These are phyloP conservation scores for Volutella citrinella DNA, from an alignment of 2,329 filamentous ascomycete species.

Conservation along the genomic window DNA sequence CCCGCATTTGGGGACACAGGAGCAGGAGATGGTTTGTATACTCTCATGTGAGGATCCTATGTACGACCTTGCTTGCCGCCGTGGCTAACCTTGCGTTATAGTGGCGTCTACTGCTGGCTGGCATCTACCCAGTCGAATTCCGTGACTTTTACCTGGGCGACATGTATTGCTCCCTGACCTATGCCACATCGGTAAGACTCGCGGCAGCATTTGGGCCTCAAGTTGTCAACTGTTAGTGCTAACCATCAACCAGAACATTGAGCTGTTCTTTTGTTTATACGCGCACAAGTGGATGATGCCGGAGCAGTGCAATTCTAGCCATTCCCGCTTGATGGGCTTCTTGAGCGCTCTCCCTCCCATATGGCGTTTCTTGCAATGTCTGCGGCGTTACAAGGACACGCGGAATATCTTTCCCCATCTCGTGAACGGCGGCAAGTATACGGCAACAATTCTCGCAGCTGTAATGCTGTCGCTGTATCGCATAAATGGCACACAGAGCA, in stretches of 20 bases:
- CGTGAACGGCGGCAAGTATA: slow-evolving; percentile 89
- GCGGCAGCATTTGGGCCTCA: too few relatives aligned
- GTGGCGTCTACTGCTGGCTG: slow-evolving; percentile 83
- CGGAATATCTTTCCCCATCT: slow-evolving; percentile 87
- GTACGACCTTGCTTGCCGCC: too few relatives aligned
- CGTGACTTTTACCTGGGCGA: slow-evolving; percentile 96
- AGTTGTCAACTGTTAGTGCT: too few relatives aligned
- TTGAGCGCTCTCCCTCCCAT: slow-evolving; percentile 79
- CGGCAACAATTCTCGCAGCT: slow-evolving; percentile 77
- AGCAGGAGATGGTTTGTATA: slow-evolving; percentile 84
- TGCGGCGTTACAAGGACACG: slow-evolving; percentile 86
- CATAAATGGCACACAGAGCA: slow-evolving; percentile 55
- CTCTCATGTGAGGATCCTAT: slow-evolving; percentile 65
- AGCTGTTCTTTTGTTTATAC: slow-evolving; percentile 93
- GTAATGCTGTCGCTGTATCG: slow-evolving; percentile 80
- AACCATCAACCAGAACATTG: slow-evolving; percentile 64
- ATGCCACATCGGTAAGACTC: slow-evolving; percentile 80
- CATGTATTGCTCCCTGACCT: slow-evolving; percentile 95
- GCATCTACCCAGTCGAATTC: slow-evolving; percentile 91
- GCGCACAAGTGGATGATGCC: slow-evolving; percentile 73
- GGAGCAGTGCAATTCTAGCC: slow-evolving; percentile 75
- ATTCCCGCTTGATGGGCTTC: slow-evolving; percentile 83
- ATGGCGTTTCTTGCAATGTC: slow-evolving; percentile 86
- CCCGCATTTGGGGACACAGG: slow-evolving; percentile 68
- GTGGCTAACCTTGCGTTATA: too few relatives aligned